Evolutionary conservation across 352 stramenopile species (phyloP).

Genomic region (Phytophthora macrochlamydospora): DNA sequence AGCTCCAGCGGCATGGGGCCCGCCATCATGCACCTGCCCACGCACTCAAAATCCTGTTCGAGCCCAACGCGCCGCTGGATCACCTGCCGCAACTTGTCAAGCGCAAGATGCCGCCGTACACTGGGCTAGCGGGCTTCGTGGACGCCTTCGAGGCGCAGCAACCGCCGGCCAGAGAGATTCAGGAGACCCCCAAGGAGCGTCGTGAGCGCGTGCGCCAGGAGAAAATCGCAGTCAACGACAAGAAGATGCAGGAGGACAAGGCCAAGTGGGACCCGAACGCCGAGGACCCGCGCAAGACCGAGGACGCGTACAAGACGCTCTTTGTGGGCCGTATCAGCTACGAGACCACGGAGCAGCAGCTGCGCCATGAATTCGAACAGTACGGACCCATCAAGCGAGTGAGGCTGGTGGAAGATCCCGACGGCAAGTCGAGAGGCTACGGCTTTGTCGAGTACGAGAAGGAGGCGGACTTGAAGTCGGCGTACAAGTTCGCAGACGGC

Average conservation of each 20-base stretch:
- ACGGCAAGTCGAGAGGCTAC: slow-evolving; percentile 95
- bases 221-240: slow-evolving; percentile 61
- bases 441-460: slow-evolving; percentile 99
- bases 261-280: slow-evolving; percentile 77
- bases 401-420: slow-evolving; percentile 83
- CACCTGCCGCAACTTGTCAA: slow-evolving; percentile 78
- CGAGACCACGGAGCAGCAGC: slow-evolving; percentile 97
- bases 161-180: slow-evolving; percentile 58
- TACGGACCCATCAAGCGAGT: slow-evolving; percentile 93
- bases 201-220: slow-evolving; percentile 65
- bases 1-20: slow-evolving; percentile 87
- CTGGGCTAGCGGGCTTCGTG: slow-evolving; percentile 51
- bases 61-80: slow-evolving; percentile 76
- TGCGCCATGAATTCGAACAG: slow-evolving; percentile 96
- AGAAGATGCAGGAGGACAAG: slow-evolving; percentile 65
- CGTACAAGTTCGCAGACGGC: slow-evolving; percentile 94
- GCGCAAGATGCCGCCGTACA: slow-evolving; percentile 88
- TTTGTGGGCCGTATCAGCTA: slow-evolving; percentile 98
- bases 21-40: slow-evolving; percentile 78
- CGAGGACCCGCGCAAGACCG: slow-evolving; percentile 69
- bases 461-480: slow-evolving; percentile 96
- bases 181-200: slow-evolving; percentile 82
- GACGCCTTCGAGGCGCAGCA: slow-evolving; percentile 63
- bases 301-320: slow-evolving; percentile 97
- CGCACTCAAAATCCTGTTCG: slow-evolving; percentile 85